Percentiles rank a stretch among this genome's conserved stretches.
phyloP scores from a whole-genome alignment of 306 rosid genomes.

The Dryas alaskensis region DNA sequence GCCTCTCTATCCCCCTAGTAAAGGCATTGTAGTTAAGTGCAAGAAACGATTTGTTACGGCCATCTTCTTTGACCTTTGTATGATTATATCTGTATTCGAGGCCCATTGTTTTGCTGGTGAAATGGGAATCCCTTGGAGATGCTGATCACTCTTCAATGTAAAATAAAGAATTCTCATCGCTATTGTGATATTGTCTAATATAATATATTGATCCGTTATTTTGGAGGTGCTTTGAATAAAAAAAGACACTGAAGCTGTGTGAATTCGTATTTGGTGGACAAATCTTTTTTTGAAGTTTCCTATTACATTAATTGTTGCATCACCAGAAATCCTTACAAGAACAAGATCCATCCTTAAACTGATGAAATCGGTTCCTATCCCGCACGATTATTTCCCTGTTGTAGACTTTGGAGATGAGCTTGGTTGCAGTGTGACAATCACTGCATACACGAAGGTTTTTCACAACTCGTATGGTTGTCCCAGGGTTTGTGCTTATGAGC shows the following conservation, averaged over 20 bases:
- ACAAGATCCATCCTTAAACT: constrained; percentile 27
- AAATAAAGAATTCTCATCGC: background rate
- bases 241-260: background rate
- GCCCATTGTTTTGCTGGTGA: background rate
- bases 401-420: constrained; percentile 27
- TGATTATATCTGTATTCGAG: background rate
- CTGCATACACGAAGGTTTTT: constrained; percentile 30
- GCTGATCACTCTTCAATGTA: background rate
- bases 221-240: constrained; percentile 1
- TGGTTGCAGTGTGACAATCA: constrained; percentile 31
- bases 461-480: constrained; percentile 27
- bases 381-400: constrained; percentile 20
- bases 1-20: no score
- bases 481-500: constrained; percentile 26
- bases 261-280: background rate
- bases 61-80: no score
- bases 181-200: no score
- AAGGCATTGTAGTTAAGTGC: no score
- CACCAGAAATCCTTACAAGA: constrained; percentile 34
- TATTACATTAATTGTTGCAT: background rate
- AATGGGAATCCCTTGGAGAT: background rate
- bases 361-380: constrained; percentile 22
- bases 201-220: background rate
- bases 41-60: no score
- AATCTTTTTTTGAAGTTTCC: background rate